Evolutionary conservation across 2,329 filamentous ascomycete species (phyloP), one percentile per base, ranked within the genome.

Genomic region (Fonsecaea erecta): DNA sequence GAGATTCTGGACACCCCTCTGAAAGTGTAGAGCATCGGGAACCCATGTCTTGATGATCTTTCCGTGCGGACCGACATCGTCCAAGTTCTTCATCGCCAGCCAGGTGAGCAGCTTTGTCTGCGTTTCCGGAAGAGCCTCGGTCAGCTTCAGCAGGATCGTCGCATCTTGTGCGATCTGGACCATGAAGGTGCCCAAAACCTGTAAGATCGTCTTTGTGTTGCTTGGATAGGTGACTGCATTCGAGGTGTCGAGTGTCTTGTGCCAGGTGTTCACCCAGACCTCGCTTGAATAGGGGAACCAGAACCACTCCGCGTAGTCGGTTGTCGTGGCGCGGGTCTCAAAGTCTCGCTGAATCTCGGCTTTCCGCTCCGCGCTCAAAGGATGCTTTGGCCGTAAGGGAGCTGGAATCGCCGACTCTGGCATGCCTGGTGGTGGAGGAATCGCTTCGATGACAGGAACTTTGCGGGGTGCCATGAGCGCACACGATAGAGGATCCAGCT

Each of bases 231-330:
- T 63, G 5, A 61, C 60, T 8, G 64, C 64, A 34, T 61, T 54
- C 7, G 64, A 65, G 5, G 58, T 30, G 21, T 69, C 67, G 26
- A 48, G 35, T 2, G 67, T 69, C 60, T 73, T 74, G 61, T 82
- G 77, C 80, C 81, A 83, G 26, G 76, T 79, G 67, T 83, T 82
- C 18, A 82, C 76, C 80, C 81, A 82, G 3, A 77, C 75, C 48
- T 79, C 74, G 56, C 78, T 74, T 21, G 78, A 77, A 61, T 81
- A 82, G 0, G 82, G 77, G 65, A 83, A 83, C 82, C 81, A 84
- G 68, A 83, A 83, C 79, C 80, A 83, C 67, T 84, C 81, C 24
- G 75, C 72, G 61, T 83, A 83, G 66, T 81, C 83, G 55, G 78
- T 75, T 32, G 79, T 75, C 0, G 71, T 70, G 14, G 79, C 79